These are phyloP conservation scores for Boletus tylopilopsis DNA, from an alignment of 768 basidiomycete genomes.

Conservation along the genomic window DNA sequence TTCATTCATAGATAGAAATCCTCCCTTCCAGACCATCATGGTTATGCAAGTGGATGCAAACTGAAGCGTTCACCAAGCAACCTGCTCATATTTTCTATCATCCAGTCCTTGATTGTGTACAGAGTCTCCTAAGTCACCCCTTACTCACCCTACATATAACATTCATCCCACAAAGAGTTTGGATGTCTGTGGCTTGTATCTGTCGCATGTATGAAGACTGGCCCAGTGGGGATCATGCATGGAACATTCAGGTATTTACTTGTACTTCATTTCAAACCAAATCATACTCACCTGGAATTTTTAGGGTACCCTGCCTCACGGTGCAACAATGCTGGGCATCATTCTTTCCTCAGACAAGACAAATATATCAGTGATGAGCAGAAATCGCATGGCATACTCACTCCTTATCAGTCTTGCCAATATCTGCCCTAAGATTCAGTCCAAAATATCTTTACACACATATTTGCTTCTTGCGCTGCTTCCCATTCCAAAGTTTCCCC, in stretches of 20 bases:
- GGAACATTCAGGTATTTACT: not conserved
- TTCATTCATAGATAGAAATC: not conserved
- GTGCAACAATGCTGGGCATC: not conserved
- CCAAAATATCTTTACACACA: not conserved
- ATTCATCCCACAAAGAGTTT: not conserved
- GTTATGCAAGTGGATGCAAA: not conserved
- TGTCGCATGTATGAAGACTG: not conserved
- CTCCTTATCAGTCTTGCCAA: not conserved
- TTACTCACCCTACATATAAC: not conserved
- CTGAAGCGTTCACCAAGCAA: not conserved
- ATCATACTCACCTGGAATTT: no score
- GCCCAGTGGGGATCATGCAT: no score
- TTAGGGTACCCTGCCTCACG: no score
- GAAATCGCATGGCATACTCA: not conserved
- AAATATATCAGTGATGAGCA: not conserved
- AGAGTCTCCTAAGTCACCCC: not conserved
- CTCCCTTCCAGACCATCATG: not conserved
- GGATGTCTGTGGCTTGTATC: not conserved
- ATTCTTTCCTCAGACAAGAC: not conserved
- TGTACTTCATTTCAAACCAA: no score
- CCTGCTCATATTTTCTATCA: not conserved
- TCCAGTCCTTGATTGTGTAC: not conserved
- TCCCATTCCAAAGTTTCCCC: constrained; percentile 16
- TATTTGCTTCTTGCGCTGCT: constrained; percentile 18
- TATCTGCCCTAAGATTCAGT: not conserved